Percentiles rank a stretch among this genome's conserved stretches.
phyloP scores from a whole-genome alignment of 176 grass and related monocot genomes.

The Carex myosuroides region DNA sequence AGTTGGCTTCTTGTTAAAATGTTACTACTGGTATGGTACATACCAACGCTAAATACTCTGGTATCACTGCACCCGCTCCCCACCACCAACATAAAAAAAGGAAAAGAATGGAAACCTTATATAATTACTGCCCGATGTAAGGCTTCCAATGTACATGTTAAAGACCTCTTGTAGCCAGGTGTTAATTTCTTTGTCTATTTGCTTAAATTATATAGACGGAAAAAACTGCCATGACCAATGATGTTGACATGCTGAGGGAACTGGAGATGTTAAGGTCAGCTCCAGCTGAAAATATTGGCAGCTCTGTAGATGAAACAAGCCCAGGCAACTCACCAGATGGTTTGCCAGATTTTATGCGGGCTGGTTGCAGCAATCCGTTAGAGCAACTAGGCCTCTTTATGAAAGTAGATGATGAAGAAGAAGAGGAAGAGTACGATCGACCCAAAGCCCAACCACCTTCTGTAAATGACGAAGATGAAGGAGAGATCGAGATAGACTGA shows the following conservation, averaged over 20 bases:
- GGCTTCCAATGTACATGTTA: neutral
- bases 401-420: slow-evolving; percentile 87
- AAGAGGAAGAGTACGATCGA: slow-evolving; percentile 45
- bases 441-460: slow-evolving; percentile 15
- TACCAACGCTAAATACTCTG: neutral
- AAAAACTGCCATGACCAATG: slow-evolving; percentile 82
- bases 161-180: neutral
- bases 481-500: slow-evolving; percentile 49
- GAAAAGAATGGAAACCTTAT: neutral
- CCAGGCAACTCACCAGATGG: slow-evolving; percentile 58
- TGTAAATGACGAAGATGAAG: slow-evolving; percentile 51
- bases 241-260: slow-evolving; percentile 54
- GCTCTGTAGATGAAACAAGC: slow-evolving; percentile 70
- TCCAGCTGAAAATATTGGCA: slow-evolving; percentile 51
- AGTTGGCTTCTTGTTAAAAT: neutral
- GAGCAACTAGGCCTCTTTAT: slow-evolving; percentile 89
- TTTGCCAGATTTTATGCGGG: slow-evolving; percentile 45
- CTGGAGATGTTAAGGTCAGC: slow-evolving; percentile 78
- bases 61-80: neutral
- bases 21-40: neutral
- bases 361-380: slow-evolving; percentile 51
- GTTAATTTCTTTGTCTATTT: neutral
- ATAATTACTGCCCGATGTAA: neutral
- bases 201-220: slow-evolving; percentile 55
- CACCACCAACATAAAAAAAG: neutral